These are phyloP conservation scores for Xylaria sp. DNA, from an alignment of 2,329 filamentous ascomycete species.

Conservation along the genomic window DNA sequence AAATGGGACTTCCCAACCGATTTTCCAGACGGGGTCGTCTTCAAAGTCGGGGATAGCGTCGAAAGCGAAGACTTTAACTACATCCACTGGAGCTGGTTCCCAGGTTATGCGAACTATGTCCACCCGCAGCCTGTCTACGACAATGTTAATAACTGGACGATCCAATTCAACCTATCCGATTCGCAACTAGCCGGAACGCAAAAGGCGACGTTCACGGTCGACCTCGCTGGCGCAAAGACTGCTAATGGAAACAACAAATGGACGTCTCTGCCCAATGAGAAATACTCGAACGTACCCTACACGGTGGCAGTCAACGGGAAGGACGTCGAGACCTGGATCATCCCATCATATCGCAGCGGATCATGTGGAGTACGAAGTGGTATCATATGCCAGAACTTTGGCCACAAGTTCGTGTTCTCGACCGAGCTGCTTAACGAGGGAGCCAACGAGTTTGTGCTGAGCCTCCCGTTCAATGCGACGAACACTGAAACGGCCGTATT, in stretches of 20 bases:
- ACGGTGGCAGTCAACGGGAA: constrained; percentile 54
- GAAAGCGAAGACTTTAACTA: constrained; percentile 66
- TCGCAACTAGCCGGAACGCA: constrained; percentile 54
- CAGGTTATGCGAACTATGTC: constrained; percentile 61
- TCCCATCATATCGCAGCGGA: constrained; percentile 59
- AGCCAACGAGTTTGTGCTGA: constrained; percentile 65
- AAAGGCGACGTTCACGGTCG: constrained; percentile 68
- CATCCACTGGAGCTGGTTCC: constrained; percentile 73
- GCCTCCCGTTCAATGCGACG: constrained; percentile 68
- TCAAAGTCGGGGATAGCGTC: constrained; percentile 64
- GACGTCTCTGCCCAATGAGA: constrained; percentile 61
- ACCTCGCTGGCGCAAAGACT: constrained; percentile 71
- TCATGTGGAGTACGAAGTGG: constrained; percentile 70
- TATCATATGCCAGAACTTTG: constrained; percentile 69
- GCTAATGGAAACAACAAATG: constrained; percentile 65
- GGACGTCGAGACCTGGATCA: constrained; percentile 49
- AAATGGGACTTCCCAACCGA: constrained; percentile 68
- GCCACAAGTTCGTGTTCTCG: constrained; percentile 69
- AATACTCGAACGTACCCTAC: constrained; percentile 64
- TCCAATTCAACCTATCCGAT: constrained; percentile 60
- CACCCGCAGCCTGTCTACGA: constrained; percentile 55
- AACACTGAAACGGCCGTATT: constrained; percentile 67
- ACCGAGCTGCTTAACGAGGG: constrained; percentile 58
- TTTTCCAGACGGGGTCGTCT: constrained; percentile 65
- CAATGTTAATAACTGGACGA: constrained; percentile 64